Evolutionary conservation across 2,329 filamentous ascomycete species (phyloP), one percentile per base, ranked within the genome.

Genomic region (Fusarium chlamydosporum): DNA sequence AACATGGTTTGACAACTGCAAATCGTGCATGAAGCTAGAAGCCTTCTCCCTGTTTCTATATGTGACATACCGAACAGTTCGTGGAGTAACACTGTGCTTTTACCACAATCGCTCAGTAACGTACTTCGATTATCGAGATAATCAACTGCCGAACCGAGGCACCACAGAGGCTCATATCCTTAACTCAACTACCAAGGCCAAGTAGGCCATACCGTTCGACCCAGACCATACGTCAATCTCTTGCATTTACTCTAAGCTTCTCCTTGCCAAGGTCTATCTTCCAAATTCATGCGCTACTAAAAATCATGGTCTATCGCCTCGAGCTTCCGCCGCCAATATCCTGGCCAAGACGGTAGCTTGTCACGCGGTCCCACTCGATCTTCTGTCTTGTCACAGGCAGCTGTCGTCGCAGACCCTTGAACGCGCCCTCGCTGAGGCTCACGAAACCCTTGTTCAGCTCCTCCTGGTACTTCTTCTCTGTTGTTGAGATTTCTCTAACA

Each of bases 291-390:
- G 46, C 65, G 60, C 47, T 55, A 48, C 47, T 41, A 26, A 55
- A 50, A 62, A 48, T 29, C 52, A 59, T 40, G 53, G 43, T 67
- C 72, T 74, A 75, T 73, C 73, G 69, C 60, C 75, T 82, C 47
- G 83, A 82, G 72, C 88, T 88, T 54, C 89, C 89, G 50, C 91
- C 90, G 18, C 90, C 89, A 79, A 93, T 92, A 76, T 93, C 91
- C 79, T 93, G 91, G 27, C 92, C 92, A 72, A 97, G 84, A 64
- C 93, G 86, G 83, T 99, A 99, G 72, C 93, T 94, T 45, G 93
- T 91, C 71, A 99, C 93, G 85, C 97, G 97, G 80, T 99, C 95
- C 96, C 96, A 99, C 82, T 99, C 96, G 73, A 99, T 95, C 87
- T 97, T 97, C 84, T 99, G 96, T 77, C 96, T 90, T 66, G 96